Conservation (phyloP, 345 rosid genomes). For the Heritiera littoralis region DNA sequence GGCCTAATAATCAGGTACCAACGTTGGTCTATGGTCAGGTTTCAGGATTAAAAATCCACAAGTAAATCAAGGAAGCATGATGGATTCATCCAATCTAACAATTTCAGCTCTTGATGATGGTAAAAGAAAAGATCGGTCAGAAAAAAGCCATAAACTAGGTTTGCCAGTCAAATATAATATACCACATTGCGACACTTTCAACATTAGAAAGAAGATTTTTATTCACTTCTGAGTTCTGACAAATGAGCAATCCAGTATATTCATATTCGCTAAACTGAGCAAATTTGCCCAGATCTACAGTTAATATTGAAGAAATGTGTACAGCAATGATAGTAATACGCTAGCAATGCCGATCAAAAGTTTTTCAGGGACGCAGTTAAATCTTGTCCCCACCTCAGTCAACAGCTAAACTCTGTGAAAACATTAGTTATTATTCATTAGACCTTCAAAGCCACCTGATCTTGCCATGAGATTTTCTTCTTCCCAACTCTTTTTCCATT, state of each 20-base stretch:
- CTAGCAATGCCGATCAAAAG: slow-evolving; percentile 7
- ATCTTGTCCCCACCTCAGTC: neutral
- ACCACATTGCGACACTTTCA: neutral
- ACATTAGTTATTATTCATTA: slow-evolving; percentile 11
- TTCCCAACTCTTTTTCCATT: slow-evolving; percentile 27
- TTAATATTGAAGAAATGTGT: neutral
- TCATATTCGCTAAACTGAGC: slow-evolving; percentile 8
- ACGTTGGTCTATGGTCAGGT: too few species aligned
- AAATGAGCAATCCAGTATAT: slow-evolving; percentile 10
- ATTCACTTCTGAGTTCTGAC: neutral
- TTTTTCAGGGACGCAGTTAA: neutral
- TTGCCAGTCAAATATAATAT: neutral
- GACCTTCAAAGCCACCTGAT: slow-evolving; percentile 29
- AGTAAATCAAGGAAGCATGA: too few species aligned
- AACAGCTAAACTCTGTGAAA: neutral
- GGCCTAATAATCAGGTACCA: too few species aligned
- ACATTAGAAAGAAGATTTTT: neutral
- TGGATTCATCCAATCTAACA: too few species aligned
- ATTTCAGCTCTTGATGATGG: too few species aligned
- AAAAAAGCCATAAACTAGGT: neutral
- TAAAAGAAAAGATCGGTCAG: too few species aligned
- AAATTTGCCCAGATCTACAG: slow-evolving; percentile 20
- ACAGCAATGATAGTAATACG: neutral
- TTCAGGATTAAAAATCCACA: too few species aligned
- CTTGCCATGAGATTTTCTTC: slow-evolving; percentile 47